Percentiles rank a stretch among this genome's conserved stretches.
phyloP scores from a whole-genome alignment of 2,329 filamentous ascomycete genomes.

The Rhinocladiella similis region DNA sequence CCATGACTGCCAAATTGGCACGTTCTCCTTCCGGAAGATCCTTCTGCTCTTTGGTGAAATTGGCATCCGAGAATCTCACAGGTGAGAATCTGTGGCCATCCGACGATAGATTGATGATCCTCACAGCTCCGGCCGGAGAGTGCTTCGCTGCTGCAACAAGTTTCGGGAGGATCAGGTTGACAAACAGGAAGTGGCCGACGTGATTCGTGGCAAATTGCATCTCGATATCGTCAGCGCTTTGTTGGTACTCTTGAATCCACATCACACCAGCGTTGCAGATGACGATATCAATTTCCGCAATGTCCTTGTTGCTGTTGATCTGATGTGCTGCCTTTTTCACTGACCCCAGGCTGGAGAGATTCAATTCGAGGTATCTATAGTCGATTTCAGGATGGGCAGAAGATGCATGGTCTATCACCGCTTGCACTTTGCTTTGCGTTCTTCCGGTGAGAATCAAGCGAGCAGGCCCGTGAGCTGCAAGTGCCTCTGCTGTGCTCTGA shows the following conservation, averaged over 20 bases:
- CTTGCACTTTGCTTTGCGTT: constrained; percentile 35
- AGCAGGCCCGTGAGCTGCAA: constrained; percentile 37
- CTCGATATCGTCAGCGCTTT: constrained; percentile 38
- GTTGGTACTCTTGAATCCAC: constrained; percentile 30
- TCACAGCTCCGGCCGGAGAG: constrained; percentile 19
- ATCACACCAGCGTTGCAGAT: constrained; percentile 48
- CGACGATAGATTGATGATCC: constrained; percentile 34
- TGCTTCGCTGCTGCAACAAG: constrained; percentile 32
- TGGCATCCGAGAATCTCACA: constrained; percentile 37
- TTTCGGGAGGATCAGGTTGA: constrained; percentile 40
- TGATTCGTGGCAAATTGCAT: constrained; percentile 41
- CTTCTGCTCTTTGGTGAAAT: constrained; percentile 30
- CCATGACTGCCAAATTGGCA: constrained; percentile 7
- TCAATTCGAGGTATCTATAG: constrained; percentile 33
- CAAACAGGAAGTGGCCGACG: constrained; percentile 41
- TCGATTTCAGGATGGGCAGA: constrained; percentile 23
- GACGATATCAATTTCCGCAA: constrained; percentile 40
- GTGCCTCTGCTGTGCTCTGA: constrained; percentile 35
- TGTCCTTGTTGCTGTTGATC: constrained; percentile 28
- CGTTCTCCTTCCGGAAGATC: constrained; percentile 25
- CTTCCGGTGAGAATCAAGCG: constrained; percentile 43
- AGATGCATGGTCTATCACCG: constrained; percentile 32
- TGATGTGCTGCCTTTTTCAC: constrained; percentile 36
- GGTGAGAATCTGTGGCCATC: constrained; percentile 31
- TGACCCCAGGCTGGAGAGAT: constrained; percentile 35